Base-by-base conservation (phyloP, 768 basidiomycete species). In the Rhodosporidiobolus sp. region DNA sequence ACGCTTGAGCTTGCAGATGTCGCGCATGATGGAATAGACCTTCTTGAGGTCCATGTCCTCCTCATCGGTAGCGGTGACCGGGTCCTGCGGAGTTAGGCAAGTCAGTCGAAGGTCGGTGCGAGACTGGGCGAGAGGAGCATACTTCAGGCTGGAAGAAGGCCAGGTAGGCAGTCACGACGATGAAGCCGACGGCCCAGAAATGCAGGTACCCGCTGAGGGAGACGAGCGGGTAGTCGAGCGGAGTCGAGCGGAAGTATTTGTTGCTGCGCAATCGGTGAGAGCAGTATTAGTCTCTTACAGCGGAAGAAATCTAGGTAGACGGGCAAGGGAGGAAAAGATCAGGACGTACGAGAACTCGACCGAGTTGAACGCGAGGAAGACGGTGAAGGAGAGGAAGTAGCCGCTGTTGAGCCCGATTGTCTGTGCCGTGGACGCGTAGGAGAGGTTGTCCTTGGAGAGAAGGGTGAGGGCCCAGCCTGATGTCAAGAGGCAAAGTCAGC, bases 351-450 rank as follows among this genome's bases (percentile, higher is more conserved):
- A 86, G 79, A 99, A 99, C 34, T 90, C 88, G 77, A 92, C 89
- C 75, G 92, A 94, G 80, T 97, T 99, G 80, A 99, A 88, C 0
- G 96, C 96, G 53, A 99, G 86, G 80, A 98, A 98, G 11, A 98
- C 93, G 14, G 96, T 99, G 80, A 96, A 98, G 4, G 92, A 94
- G 43, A 94, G 86, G 79, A 98, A 94, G 81, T 89, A 97, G 10
- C 96, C 96, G 1, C 91, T 90, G 77, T 95, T 97, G 34, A 99
- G 85, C 20, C 96, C 96, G 71, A 98, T 92, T 1, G 96, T 98
- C 81, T 99, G 96, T 69, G 95, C 97, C 12, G 94, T 98, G 26
- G 94, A 96, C 6, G 96, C 96, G 79, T 94, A 99, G 26, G 94
- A 92, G 49, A 98, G 82, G 79, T 94, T 94, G 75, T 93, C 93